Evolutionary conservation across 768 basidiomycete species (phyloP).

Genomic region (Coprinopsis cinerea): DNA sequence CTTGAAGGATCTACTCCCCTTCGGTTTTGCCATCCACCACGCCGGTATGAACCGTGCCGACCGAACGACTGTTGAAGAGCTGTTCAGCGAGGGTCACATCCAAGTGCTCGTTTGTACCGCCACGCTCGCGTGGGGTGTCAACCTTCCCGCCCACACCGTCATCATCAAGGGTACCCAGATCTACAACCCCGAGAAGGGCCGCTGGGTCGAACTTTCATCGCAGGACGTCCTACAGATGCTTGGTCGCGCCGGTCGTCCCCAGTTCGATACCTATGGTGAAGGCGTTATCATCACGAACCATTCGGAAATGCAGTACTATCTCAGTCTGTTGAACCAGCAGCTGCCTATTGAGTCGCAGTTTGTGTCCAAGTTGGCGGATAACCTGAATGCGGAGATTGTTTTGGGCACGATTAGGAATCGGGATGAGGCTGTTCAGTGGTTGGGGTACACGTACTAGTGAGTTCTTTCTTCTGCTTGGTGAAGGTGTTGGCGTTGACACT

Average conservation of each 20-base stretch:
- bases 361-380: slow-evolving; percentile 87
- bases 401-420: slow-evolving; percentile 91
- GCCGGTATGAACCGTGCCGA: slow-evolving; percentile 95
- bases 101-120: slow-evolving; percentile 97
- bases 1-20: slow-evolving; percentile 85
- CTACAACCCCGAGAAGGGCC: slow-evolving; percentile 97
- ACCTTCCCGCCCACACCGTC: slow-evolving; percentile 94
- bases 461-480: slow-evolving; percentile 23
- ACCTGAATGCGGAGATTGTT: slow-evolving; percentile 92
- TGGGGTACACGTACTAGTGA: slow-evolving; percentile 90
- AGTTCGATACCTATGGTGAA: slow-evolving; percentile 95
- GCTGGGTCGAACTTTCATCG: slow-evolving; percentile 93
- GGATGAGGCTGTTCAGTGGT: slow-evolving; percentile 96
- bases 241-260: slow-evolving; percentile 93
- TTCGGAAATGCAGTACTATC: slow-evolving; percentile 93
- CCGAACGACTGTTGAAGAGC: slow-evolving; percentile 86
- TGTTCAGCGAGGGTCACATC: slow-evolving; percentile 87
- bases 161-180: slow-evolving; percentile 99
- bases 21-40: slow-evolving; percentile 97
- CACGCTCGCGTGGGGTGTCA: slow-evolving; percentile 99
- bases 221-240: slow-evolving; percentile 99
- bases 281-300: slow-evolving; percentile 99
- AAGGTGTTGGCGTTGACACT: not conserved
- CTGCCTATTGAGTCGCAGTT: slow-evolving; percentile 97
- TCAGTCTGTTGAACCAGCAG: slow-evolving; percentile 93